phyloP scores from a whole-genome alignment of 208 protist species.

The Wallacemonas rigidus region DNA sequence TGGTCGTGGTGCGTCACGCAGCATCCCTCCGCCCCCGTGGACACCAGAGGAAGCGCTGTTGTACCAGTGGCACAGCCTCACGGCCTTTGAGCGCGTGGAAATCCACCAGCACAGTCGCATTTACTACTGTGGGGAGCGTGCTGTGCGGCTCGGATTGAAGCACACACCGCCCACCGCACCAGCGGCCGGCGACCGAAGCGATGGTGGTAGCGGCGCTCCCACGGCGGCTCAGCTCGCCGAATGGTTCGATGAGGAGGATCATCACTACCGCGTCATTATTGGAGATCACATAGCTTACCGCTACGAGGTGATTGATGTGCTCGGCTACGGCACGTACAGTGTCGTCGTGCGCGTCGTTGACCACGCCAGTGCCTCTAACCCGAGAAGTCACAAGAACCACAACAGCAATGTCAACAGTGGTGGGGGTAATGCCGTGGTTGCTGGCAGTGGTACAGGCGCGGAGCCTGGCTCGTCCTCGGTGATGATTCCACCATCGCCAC shows the following conservation, averaged over 20 bases:
- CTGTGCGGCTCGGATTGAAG: conserved; percentile 26
- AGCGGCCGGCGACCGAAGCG: no score
- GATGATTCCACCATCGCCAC: conserved; percentile 18
- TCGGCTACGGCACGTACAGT: conserved; percentile 86
- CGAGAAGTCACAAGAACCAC: no score
- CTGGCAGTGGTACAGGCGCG: no score
- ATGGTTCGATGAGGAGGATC: conserved; percentile 70
- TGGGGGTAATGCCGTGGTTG: no score
- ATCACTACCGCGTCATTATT: conserved; percentile 86
- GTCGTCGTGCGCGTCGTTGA: conserved; percentile 83
- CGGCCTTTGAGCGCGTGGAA: conserved; percentile 76
- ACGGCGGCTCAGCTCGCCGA: not conserved
- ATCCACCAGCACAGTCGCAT: conserved; percentile 67
- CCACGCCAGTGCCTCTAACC: conserved; percentile 44
- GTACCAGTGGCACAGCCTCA: conserved; percentile 50
- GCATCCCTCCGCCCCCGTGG: conserved; percentile 41
- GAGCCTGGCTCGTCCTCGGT: conserved; percentile 17
- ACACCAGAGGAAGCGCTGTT: conserved; percentile 41
- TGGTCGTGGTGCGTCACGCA: conserved; percentile 3
- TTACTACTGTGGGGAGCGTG: conserved; percentile 83
- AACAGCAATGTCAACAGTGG: no score
- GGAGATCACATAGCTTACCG: conserved; percentile 94
- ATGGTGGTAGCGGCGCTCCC: no score
- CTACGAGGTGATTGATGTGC: conserved; percentile 72
- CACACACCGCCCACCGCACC: not conserved